phyloP scores from a whole-genome alignment of 2,329 filamentous ascomycete genomes.

The Daldinia sp. region DNA sequence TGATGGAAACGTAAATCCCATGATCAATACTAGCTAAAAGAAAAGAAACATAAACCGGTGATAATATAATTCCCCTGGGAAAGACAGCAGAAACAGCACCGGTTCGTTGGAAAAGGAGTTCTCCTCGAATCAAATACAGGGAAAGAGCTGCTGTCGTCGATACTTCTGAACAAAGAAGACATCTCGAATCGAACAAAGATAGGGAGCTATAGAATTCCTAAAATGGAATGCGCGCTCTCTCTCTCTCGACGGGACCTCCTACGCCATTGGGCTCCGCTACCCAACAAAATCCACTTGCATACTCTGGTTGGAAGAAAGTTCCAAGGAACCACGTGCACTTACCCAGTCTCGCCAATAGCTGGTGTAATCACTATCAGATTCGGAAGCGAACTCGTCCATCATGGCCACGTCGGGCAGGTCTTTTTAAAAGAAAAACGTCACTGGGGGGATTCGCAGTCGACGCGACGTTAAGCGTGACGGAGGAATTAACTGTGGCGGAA shows the following conservation, averaged over 20 bases:
- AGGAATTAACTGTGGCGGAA: not conserved
- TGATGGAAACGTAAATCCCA: not conserved
- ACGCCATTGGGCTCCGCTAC: not conserved
- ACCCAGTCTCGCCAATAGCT: conserved; percentile 99
- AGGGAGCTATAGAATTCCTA: not conserved
- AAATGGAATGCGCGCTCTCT: conserved; percentile 13
- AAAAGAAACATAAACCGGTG: not conserved
- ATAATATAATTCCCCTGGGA: not conserved
- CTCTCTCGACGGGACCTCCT: not conserved
- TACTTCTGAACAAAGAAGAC: conserved; percentile 6
- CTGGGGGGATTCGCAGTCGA: conserved; percentile 2
- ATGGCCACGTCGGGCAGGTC: conserved; percentile 46
- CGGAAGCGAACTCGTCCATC: conserved; percentile 98
- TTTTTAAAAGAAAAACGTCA: not conserved
- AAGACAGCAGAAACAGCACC: not conserved
- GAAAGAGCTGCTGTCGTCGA: not conserved
- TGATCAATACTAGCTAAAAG: conserved; percentile 1
- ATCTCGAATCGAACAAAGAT: not conserved
- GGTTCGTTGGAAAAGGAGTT: not conserved
- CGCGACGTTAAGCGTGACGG: conserved; percentile 14
- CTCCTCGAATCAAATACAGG: not conserved
- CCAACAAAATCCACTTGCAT: not conserved
- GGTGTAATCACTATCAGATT: conserved; percentile 98
- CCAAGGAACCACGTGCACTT: conserved; percentile 58
- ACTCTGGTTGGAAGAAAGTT: not conserved